These are phyloP conservation scores for Fusarium sp. DNA, from an alignment of 2,329 filamentous ascomycete genomes.

Conservation along the genomic window DNA sequence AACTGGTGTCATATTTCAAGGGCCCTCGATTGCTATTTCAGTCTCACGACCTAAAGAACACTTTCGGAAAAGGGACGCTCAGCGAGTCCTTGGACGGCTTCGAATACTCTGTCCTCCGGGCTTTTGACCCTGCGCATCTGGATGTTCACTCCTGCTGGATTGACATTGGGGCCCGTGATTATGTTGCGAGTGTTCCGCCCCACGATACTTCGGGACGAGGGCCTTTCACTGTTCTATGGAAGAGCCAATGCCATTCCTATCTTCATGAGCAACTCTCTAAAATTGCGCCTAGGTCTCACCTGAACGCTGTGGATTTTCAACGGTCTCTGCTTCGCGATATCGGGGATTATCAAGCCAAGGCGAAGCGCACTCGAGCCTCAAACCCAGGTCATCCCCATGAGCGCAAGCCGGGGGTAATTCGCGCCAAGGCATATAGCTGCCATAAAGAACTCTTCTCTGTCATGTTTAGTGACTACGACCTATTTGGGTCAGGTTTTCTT, in stretches of 20 bases:
- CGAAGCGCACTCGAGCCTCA: background rate
- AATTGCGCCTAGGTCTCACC: background rate
- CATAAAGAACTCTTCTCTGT: background rate
- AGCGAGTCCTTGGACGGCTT: background rate
- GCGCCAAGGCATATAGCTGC: background rate
- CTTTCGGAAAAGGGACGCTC: background rate
- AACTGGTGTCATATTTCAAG: background rate
- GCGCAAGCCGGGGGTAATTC: background rate
- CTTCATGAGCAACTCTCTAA: background rate
- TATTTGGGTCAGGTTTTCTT: constrained; percentile 1
- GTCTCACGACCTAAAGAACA: background rate
- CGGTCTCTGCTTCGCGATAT: background rate
- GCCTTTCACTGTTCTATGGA: background rate
- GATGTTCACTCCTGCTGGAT: constrained; percentile 9
- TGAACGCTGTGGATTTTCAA: background rate
- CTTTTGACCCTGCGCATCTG: background rate
- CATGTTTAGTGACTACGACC: constrained; percentile 13
- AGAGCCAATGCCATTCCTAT: background rate
- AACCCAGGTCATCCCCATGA: background rate
- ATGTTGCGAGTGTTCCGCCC: background rate
- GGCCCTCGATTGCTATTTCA: background rate
- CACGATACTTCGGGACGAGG: background rate
- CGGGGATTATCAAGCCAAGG: background rate
- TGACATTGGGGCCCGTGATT: background rate
- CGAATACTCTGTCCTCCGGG: background rate